phyloP scores from a whole-genome alignment of 805 yeast genomes.

The Saturnispora zaruensis region DNA sequence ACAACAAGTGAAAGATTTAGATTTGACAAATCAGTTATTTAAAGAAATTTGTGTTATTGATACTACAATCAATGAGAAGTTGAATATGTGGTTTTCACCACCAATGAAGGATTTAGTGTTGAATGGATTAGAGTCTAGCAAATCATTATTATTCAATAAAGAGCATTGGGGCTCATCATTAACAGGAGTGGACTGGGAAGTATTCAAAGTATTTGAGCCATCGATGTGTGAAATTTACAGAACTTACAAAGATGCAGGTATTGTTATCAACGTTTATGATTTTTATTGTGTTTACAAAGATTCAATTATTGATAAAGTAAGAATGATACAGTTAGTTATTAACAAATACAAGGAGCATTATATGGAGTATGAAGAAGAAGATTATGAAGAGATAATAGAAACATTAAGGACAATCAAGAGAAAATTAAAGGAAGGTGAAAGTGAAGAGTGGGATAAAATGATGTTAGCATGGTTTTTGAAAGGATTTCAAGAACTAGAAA shows the following conservation, averaged over 20 bases:
- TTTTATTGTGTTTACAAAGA: conserved; percentile 32
- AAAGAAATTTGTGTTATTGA: conserved; percentile 36
- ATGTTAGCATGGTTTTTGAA: conserved; percentile 68
- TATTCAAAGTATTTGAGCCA: conserved; percentile 40
- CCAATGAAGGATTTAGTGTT: conserved; percentile 33
- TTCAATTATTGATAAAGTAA: conserved; percentile 14
- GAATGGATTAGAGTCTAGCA: conserved; percentile 35
- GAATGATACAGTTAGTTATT: conserved; percentile 15
- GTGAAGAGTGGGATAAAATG: conserved; percentile 51
- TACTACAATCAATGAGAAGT: conserved; percentile 23
- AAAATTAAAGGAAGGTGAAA: conserved; percentile 29
- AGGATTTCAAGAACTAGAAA: conserved; percentile 58
- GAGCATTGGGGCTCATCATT: conserved; percentile 18
- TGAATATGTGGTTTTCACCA: conserved; percentile 34
- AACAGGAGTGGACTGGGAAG: conserved; percentile 15
- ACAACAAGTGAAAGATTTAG: conserved; percentile 18
- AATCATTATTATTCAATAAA: conserved; percentile 21
- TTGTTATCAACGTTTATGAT: conserved; percentile 33
- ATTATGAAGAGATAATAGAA: conserved; percentile 1
- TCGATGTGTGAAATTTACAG: conserved; percentile 47
- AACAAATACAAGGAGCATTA: conserved; percentile 4
- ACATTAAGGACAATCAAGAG: conserved; percentile 7
- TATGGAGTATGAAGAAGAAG: background rate
- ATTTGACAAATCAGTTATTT: conserved; percentile 25
- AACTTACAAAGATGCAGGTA: conserved; percentile 72